Evolutionary conservation across 179 eudicot genomes (phyloP).

Genomic region (Beta macrorhiza): DNA sequence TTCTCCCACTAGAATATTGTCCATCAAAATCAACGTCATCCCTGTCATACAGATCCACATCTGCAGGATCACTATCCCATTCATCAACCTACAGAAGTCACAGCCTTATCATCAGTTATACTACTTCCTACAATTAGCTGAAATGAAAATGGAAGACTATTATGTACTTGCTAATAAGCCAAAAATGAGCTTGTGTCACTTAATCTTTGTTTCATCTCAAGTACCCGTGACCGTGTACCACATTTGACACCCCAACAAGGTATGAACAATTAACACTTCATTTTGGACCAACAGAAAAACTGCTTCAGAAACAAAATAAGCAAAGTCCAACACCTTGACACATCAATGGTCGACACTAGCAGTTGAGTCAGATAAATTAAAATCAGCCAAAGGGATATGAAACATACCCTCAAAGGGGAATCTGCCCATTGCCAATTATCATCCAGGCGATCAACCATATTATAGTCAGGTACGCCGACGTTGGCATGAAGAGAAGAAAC

Average conservation of each 20-base stretch:
- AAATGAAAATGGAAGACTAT: neutral
- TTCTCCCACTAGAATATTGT: constrained; percentile 97
- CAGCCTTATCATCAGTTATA: constrained; percentile 11
- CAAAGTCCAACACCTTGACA: neutral
- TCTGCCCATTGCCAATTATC: constrained; percentile 95
- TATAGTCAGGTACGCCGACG: constrained; percentile 65
- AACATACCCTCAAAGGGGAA: constrained; percentile 82
- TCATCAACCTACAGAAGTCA: constrained; percentile 69
- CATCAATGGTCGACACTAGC: neutral
- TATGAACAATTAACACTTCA: neutral
- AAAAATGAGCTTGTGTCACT: neutral
- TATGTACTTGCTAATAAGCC: neutral
- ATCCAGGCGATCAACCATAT: constrained; percentile 69
- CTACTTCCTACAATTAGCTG: neutral
- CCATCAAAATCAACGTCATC: constrained; percentile 99
- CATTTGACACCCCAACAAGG: neutral
- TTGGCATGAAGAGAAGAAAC: constrained; percentile 69
- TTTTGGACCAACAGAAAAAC: neutral
- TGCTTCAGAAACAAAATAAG: neutral
- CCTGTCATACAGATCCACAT: constrained; percentile 95
- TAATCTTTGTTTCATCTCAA: neutral
- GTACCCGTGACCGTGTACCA: neutral
- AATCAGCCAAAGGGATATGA: constrained; percentile 17
- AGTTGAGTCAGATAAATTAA: neutral
- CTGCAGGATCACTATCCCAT: constrained; percentile 98